Base-by-base conservation (phyloP, 257 asterid species). In the Linderniella brevidens region DNA sequence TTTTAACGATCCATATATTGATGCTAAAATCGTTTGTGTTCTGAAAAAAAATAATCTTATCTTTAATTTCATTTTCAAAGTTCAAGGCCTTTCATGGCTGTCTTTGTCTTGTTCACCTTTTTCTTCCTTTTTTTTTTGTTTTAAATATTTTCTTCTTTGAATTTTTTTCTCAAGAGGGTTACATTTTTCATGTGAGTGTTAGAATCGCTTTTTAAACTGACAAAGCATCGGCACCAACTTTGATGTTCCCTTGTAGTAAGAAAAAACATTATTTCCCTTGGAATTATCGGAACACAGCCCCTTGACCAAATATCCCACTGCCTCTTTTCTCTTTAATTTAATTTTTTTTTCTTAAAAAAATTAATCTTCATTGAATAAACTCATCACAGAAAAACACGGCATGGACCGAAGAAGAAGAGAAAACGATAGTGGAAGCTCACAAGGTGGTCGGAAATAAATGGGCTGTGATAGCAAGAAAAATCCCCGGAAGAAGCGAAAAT, bases 351-450 rank as follows among this genome's bases (percentile, higher is more conserved):
- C 6, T 25, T 25, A 3, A 25, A 25, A 6, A 25, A 25, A 2
- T 25, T 25, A 25, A 25, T 25, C n/a, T n/a, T n/a, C n/a, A n/a
- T n/a, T n/a, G n/a, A n/a, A n/a, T 25, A 25, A 2, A 2, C 6
- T 25, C 32, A 25, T 25, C 32, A 25, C 73, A 84, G 95, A 84
- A 80, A 35, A 79, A 66, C 12, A 11, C 46, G 16, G 38, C 16
- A 1, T 84, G 95, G 95, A 77, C 70, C 40, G 93, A 80, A 48
- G 95, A 66, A 55, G 95, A 84, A 63, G 95, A 84, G 55, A 53
- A 25, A 56, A 4, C 64, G 64, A 58, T 86, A 19, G 68, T 79
- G 0, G 78, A 70, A 59, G 77, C 77, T 0, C 94, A 79, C 51
- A 46, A 62, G 58, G 56, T 44, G 47, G 43, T 74, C 32, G 88